phyloP scores from a whole-genome alignment of 768 basidiomycete genomes.

The Hygrophorus pudorinus region DNA sequence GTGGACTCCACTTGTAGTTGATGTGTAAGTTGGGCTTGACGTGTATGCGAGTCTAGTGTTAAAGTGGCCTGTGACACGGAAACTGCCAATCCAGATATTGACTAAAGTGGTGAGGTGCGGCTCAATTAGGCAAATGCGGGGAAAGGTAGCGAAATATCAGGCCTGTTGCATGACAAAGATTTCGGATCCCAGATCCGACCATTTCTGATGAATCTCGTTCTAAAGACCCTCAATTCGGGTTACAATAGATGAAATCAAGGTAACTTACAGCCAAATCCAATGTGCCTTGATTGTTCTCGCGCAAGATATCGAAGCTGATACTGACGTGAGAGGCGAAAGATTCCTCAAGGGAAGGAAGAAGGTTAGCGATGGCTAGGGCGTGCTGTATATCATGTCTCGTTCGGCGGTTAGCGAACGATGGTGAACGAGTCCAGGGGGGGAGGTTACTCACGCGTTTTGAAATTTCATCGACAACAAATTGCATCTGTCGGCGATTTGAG shows the following conservation, averaged over 20 bases:
- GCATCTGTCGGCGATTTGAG: not conserved
- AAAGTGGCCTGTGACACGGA: slow-evolving; percentile 21
- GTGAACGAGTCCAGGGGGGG: not conserved
- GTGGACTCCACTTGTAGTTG: slow-evolving; percentile 27
- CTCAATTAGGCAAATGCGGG: not conserved
- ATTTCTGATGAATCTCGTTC: slow-evolving; percentile 20
- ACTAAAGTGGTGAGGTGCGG: slow-evolving; percentile 12
- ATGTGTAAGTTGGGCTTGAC: slow-evolving; percentile 22
- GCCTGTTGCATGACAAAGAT: slow-evolving; percentile 23
- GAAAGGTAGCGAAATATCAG: not conserved
- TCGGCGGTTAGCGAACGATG: not conserved
- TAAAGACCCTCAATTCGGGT: slow-evolving; percentile 7
- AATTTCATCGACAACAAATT: slow-evolving; percentile 8
- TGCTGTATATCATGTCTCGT: slow-evolving; percentile 12
- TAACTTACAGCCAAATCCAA: slow-evolving; percentile 7
- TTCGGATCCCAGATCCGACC: slow-evolving; percentile 16
- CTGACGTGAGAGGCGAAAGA: slow-evolving; percentile 6
- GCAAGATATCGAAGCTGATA: slow-evolving; percentile 5
- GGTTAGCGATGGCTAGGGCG: slow-evolving; percentile 7
- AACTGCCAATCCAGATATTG: slow-evolving; percentile 13
- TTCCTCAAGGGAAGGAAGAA: slow-evolving; percentile 6
- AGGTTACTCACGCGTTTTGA: slow-evolving; percentile 6
- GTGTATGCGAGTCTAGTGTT: slow-evolving; percentile 14
- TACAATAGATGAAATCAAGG: not conserved
- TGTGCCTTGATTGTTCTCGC: slow-evolving; percentile 6